Conservation (phyloP, 73 alveolate species). For the Loxodes magnus region DNA sequence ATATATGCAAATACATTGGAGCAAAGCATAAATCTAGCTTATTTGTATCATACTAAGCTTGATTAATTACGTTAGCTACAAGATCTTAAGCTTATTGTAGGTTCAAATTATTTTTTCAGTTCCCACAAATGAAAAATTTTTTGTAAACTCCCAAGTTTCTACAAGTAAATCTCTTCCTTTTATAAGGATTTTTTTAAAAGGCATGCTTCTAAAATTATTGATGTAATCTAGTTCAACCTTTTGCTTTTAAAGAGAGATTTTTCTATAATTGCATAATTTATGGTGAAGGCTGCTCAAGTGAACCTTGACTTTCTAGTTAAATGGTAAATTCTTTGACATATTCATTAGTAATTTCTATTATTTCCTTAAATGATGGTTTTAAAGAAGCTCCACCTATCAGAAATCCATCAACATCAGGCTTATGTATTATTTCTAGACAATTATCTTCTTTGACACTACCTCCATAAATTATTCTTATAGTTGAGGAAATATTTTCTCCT, state of each 20-base stretch:
- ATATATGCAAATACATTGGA: constrained; percentile 61
- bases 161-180: too few relatives aligned
- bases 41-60: constrained; percentile 9
- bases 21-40: constrained; percentile 56
- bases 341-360: too few relatives aligned
- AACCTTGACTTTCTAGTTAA: too few relatives aligned
- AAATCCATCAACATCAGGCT: constrained; percentile 85
- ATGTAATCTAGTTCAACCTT: too few relatives aligned
- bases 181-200: too few relatives aligned
- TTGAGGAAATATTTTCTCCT: constrained; percentile 40
- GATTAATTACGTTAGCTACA: constrained; percentile 40
- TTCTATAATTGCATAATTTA: too few relatives aligned
- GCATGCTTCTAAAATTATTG: too few relatives aligned
- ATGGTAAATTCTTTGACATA: too few relatives aligned
- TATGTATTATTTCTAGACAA: constrained; percentile 18
- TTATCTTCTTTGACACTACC: constrained; percentile 77
- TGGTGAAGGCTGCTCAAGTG: too few relatives aligned
- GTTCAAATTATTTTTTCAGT: constrained; percentile 92
- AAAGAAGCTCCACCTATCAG: constrained; percentile 91
- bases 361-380: constrained; percentile 34
- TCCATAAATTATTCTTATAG: constrained; percentile 69
- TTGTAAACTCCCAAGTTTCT: too few relatives aligned
- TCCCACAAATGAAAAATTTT: constrained; percentile 83
- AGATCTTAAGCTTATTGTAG: constrained; percentile 50
- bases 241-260: too few relatives aligned